A percentile compares a stretch with the other conserved stretches of the same genome.
phyloP scores from a whole-genome alignment of 83 land plant species.

The Thuja plicata region DNA sequence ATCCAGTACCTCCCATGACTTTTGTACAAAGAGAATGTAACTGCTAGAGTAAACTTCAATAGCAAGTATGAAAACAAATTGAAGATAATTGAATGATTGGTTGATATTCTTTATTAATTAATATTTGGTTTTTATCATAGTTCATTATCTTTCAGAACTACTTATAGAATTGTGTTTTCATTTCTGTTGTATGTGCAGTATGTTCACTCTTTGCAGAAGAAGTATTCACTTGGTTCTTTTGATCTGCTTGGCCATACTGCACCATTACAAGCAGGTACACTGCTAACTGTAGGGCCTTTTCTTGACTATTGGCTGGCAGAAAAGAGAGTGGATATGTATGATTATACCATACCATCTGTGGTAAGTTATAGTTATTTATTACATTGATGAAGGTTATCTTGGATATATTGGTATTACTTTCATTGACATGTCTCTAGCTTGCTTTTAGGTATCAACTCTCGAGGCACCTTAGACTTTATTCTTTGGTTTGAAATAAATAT shows the following conservation, averaged over 20 bases:
- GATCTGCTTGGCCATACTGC: slow-evolving; percentile 74
- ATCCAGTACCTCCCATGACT: background rate
- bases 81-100: background rate
- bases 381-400: background rate
- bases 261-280: slow-evolving; percentile 56
- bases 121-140: background rate
- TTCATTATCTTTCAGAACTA: background rate
- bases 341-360: slow-evolving; percentile 40
- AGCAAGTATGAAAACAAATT: background rate
- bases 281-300: slow-evolving; percentile 51
- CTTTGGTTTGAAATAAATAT: background rate
- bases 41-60: background rate
- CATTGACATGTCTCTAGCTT: background rate
- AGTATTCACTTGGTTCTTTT: slow-evolving; percentile 57
- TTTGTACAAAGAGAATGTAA: background rate
- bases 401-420: background rate
- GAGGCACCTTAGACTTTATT: background rate
- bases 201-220: slow-evolving; percentile 59
- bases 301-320: slow-evolving; percentile 59
- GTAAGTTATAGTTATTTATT: slow-evolving; percentile 26
- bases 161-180: background rate
- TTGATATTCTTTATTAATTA: background rate
- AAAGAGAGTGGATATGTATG: slow-evolving; percentile 41
- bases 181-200: slow-evolving; percentile 35
- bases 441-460: background rate